Evolutionary conservation across 768 basidiomycete species (phyloP).

Genomic region (Hypholoma fasciculare): DNA sequence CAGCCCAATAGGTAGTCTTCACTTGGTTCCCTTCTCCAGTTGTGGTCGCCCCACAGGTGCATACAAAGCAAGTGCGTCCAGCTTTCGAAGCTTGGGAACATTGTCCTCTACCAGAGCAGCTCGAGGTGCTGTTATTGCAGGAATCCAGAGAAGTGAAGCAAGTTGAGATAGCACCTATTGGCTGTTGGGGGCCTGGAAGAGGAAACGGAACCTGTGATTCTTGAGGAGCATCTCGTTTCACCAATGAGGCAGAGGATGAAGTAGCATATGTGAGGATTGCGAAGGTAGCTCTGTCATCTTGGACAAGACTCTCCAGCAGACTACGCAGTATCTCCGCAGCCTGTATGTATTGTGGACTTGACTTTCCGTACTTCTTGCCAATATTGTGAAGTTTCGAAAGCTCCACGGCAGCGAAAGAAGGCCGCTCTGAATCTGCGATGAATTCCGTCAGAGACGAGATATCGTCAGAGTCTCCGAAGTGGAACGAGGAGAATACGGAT

Average conservation of each 20-base stretch:
- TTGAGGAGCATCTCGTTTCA: constrained; percentile 40
- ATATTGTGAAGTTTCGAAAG: constrained; percentile 51
- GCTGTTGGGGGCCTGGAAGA: constrained; percentile 44
- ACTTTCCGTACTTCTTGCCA: constrained; percentile 43
- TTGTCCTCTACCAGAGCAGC: constrained; percentile 70
- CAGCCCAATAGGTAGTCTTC: constrained; percentile 70
- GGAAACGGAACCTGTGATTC: constrained; percentile 51
- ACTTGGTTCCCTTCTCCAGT: constrained; percentile 53
- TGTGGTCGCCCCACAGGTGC: constrained; percentile 46
- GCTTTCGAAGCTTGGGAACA: constrained; percentile 63
- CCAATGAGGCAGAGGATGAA: constrained; percentile 19
- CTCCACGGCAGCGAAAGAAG: constrained; percentile 65
- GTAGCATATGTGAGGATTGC: constrained; percentile 54
- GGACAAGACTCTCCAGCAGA: constrained; percentile 44
- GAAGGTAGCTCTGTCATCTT: constrained; percentile 38
- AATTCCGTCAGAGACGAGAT: constrained; percentile 46
- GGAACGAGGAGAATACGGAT: constrained; percentile 44
- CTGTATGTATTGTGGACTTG: constrained; percentile 54
- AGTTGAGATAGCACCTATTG: constrained; percentile 58
- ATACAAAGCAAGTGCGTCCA: constrained; percentile 57
- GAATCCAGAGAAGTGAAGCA: constrained; percentile 57
- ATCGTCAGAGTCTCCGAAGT: constrained; percentile 27
- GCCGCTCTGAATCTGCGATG: constrained; percentile 49
- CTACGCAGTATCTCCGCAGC: constrained; percentile 47
- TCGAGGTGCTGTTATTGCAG: constrained; percentile 62